Conservation (phyloP, 768 basidiomycete species). For the Trametes cubensis region DNA sequence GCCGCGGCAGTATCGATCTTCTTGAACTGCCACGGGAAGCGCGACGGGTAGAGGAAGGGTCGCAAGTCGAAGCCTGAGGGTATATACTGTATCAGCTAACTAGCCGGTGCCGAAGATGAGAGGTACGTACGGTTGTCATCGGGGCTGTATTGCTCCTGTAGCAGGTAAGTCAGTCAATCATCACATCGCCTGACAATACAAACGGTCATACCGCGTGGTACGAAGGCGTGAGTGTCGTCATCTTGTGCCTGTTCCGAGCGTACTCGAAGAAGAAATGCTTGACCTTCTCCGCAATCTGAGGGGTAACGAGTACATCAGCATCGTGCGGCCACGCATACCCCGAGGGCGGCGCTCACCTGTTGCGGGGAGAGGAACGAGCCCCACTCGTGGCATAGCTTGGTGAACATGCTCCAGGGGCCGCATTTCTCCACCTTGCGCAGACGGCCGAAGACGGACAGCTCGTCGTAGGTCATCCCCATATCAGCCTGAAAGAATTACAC, state of each 20-base stretch:
- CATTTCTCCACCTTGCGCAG: constrained; percentile 96
- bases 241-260: constrained; percentile 96
- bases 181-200: constrained; percentile 22
- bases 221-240: constrained; percentile 93
- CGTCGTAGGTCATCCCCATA: constrained; percentile 99
- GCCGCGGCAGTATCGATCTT: constrained; percentile 91
- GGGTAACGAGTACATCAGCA: neutral
- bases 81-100: constrained; percentile 17
- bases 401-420: constrained; percentile 97
- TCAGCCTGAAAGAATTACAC: constrained; percentile 60
- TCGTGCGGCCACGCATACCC: no score
- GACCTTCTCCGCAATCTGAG: constrained; percentile 93
- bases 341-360: constrained; percentile 53
- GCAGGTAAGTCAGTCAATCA: neutral
- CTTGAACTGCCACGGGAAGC: constrained; percentile 96
- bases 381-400: constrained; percentile 94
- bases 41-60: constrained; percentile 93
- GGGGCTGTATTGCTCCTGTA: constrained; percentile 91
- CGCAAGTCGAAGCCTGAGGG: constrained; percentile 86
- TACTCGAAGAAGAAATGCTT: constrained; percentile 97
- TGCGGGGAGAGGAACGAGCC: constrained; percentile 79
- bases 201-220: constrained; percentile 79
- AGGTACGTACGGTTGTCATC: constrained; percentile 84
- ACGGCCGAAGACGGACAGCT: constrained; percentile 90
- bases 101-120: neutral